Percentiles rank a stretch among this genome's conserved stretches.
Evolutionary conservation across 257 asterid genomes (phyloP).

Genomic region (Scutellaria baicalensis): DNA sequence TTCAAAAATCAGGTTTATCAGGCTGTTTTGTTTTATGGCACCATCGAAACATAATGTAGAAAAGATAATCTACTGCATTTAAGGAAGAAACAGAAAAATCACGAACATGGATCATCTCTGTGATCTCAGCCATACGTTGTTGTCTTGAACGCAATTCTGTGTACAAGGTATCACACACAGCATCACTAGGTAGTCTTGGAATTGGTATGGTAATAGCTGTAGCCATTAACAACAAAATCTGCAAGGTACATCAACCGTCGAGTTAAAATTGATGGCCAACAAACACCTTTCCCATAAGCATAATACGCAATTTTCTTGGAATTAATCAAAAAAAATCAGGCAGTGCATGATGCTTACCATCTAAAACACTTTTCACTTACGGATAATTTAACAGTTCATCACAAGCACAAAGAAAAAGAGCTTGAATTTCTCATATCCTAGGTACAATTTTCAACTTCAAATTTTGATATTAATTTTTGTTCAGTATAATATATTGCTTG

Average conservation of each 20-base stretch:
- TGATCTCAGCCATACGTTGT: slow-evolving; percentile 76
- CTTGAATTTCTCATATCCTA: too few species aligned
- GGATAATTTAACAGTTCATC: too few species aligned
- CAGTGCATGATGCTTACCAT: not conserved
- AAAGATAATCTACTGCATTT: not conserved
- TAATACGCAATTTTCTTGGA: not conserved
- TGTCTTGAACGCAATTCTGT: slow-evolving; percentile 70
- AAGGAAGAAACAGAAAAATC: not conserved
- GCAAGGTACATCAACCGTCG: slow-evolving; percentile 8
- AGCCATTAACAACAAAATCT: slow-evolving; percentile 92
- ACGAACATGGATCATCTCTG: slow-evolving; percentile 92
- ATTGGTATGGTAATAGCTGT: slow-evolving; percentile 62
- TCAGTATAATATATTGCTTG: not conserved
- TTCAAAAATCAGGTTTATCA: not conserved
- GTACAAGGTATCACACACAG: slow-evolving; percentile 29
- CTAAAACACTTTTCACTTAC: not conserved
- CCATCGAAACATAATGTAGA: not conserved
- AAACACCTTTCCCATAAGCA: not conserved
- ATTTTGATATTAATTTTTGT: too few species aligned
- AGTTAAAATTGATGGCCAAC: not conserved
- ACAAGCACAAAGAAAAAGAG: too few species aligned
- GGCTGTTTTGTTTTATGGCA: not conserved
- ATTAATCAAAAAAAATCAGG: not conserved
- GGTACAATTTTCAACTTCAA: too few species aligned
- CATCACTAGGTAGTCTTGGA: slow-evolving; percentile 33